These are phyloP conservation scores for Anthracocystis panici-leucophaei DNA, from an alignment of 1,284 basidiomycete species.

Conservation along the genomic window DNA sequence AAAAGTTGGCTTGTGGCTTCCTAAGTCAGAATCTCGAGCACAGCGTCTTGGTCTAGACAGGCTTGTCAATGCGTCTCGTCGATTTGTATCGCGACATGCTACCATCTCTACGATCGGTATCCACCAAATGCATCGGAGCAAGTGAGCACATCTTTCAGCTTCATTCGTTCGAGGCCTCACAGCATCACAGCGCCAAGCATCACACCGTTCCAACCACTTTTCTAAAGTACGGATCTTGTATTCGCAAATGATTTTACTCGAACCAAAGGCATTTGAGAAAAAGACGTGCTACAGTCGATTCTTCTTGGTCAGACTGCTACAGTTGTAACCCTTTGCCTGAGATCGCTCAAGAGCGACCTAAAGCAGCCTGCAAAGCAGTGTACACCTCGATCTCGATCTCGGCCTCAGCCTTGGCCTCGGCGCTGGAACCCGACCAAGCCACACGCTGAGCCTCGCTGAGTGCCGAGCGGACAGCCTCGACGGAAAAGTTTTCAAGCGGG, in stretches of 20 bases:
- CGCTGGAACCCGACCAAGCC: conserved; percentile 83
- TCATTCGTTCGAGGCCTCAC: neutral
- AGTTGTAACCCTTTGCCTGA: neutral
- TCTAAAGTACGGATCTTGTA: conserved; percentile 26
- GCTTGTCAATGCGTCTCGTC: neutral
- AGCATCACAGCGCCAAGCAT: neutral
- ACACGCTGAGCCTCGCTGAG: conserved; percentile 90
- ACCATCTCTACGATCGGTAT: no score
- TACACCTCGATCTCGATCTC: conserved; percentile 96
- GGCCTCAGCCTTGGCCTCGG: conserved; percentile 93
- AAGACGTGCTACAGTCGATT: neutral
- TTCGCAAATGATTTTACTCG: neutral
- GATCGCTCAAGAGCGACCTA: conserved; percentile 69
- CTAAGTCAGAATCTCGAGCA: no score
- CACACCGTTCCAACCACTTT: neutral
- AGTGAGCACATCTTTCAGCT: neutral
- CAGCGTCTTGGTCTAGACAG: no score
- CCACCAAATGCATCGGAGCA: neutral
- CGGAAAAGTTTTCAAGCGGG: conserved; percentile 88
- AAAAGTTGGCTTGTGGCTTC: neutral
- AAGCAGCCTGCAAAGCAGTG: conserved; percentile 89
- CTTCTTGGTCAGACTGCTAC: neutral
- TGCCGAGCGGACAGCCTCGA: conserved; percentile 88
- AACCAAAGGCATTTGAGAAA: neutral
- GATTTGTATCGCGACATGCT: no score